Evolutionary conservation across 2,329 filamentous ascomycete genomes (phyloP), one percentile per base, ranked within the genome.

Genomic region (Diaporthe amygdali): DNA sequence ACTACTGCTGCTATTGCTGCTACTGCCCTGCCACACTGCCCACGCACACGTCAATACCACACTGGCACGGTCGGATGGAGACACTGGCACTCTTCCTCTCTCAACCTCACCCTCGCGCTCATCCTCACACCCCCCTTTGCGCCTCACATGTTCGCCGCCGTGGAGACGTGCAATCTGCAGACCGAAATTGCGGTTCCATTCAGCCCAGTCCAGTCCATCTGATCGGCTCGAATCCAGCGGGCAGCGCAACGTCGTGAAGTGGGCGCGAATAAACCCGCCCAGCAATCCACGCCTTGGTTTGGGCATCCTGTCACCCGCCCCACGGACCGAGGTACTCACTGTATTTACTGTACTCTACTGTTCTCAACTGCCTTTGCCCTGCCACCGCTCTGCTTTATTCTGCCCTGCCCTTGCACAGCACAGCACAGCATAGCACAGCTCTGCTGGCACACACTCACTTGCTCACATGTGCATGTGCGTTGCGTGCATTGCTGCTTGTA

Each of bases 141-240:
- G 39, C 37, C 30, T 63, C 56, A 47, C 39, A 63, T 63, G 56
- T 63, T 41, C 46, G 56, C 27, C 46, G 15, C 47, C 69, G 64
- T 68, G 69, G 69, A 22, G 64, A 64, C 70, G 47, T 25, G 70
- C 66, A 71, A 69, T 71, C 70, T 71, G 54, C 61, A 64, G 56
- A 51, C 37, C 68, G 61, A 72, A 22, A 72, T 72, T 72, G 20
- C 61, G 32, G 52, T n/a, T 64, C 46, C 41, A 41, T 25, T 54
- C 52, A 30, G 30, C 14, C n/a, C 37, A 39, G 37, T 39, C 10
- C 39, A 63, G 59, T 30, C 41, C 59, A 37, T 34, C 9, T 47
- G 41, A 63, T 17, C 27, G 22, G 20, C 59, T 20, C 20, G 55
- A 20, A 8, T 14, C 32, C 5, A 25, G 22, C 34, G 64, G 47